phyloP scores from a whole-genome alignment of 2,329 filamentous ascomycete genomes.

The Penicillium sp. region DNA sequence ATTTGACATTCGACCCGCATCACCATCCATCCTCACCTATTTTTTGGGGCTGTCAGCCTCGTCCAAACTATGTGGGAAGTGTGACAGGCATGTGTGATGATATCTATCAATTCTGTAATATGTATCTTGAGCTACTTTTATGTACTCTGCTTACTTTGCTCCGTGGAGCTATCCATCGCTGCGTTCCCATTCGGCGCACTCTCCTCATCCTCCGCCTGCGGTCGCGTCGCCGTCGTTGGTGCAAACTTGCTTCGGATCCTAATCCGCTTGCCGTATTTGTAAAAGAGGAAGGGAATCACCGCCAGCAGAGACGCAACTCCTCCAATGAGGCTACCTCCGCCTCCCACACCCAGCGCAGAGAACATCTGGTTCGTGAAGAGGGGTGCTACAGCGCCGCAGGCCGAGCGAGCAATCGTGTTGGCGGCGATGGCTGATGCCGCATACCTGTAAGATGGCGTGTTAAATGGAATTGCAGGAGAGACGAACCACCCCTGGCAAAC shows the following conservation, averaged over 20 bases:
- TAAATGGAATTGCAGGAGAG: background rate
- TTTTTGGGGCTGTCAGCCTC: background rate
- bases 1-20: conserved; percentile 2
- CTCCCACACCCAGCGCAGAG: conserved; percentile 24
- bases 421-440: conserved; percentile 28
- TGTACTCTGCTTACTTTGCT: no score
- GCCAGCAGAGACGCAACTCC: conserved; percentile 26
- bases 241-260: conserved; percentile 51
- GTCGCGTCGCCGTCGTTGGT: conserved; percentile 8
- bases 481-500: background rate
- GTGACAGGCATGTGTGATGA: background rate
- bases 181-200: background rate
- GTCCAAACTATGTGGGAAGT: background rate
- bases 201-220: background rate
- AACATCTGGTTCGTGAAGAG: conserved; percentile 32
- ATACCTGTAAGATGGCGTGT: conserved; percentile 7
- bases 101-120: background rate
- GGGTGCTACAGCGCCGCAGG: conserved; percentile 27
- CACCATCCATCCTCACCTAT: background rate
- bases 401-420: conserved; percentile 27
- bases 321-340: conserved; percentile 29
- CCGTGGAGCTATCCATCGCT: background rate
- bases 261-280: conserved; percentile 47
- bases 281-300: conserved; percentile 44
- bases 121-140: no score